Evolutionary conservation across 768 basidiomycete species (phyloP), one percentile per base, ranked within the genome.

Genomic region (Strobilomyces dryophilus): DNA sequence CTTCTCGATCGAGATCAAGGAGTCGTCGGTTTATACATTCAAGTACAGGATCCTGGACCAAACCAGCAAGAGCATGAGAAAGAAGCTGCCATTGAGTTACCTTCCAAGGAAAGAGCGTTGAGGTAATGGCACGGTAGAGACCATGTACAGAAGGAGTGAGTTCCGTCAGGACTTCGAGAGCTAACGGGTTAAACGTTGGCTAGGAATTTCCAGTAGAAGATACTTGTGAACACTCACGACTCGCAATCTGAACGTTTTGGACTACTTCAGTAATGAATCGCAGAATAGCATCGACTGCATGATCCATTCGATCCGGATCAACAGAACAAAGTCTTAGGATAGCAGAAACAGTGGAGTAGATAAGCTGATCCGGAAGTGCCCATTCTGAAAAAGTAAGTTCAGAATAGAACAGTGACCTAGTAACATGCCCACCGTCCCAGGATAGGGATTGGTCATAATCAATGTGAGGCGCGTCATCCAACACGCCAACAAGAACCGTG

Each of bases 301-400:
- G 70, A 14, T 74, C 72, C 15, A 79, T 73, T 58, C 82, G 76
- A 47, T 78, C 69, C 0, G 73, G 66, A 68, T 85, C 75, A 17
- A 73, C 66, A 41, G 76, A 79, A 20, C 87, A 82, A 20, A 92
- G 72, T 47, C 81, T 76, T 42, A 95, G 74, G 8, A 92, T 72
- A 11, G 91, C 87, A 5, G 86, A 87, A 21, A 91, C 79, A 4
- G 85, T 90, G 1, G 87, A 84, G 63, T 78, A 89, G 1, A 89
- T 85, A 37, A 95, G 79, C 62, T 92, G 88, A 68, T 95, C 89
- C 35, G 92, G 85, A 31, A 91, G 76, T 3, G 91, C 80, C 91
- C 91, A 93, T 58, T 90, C 92, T 93, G 41, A n/a, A 35, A 27
- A 17, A 27, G 12, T 18, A 47, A n/a, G 20, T 42, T 56, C 15